Evolutionary conservation across 805 yeast genomes (phyloP).

Genomic region (Zygosaccharomyces rouxii): DNA sequence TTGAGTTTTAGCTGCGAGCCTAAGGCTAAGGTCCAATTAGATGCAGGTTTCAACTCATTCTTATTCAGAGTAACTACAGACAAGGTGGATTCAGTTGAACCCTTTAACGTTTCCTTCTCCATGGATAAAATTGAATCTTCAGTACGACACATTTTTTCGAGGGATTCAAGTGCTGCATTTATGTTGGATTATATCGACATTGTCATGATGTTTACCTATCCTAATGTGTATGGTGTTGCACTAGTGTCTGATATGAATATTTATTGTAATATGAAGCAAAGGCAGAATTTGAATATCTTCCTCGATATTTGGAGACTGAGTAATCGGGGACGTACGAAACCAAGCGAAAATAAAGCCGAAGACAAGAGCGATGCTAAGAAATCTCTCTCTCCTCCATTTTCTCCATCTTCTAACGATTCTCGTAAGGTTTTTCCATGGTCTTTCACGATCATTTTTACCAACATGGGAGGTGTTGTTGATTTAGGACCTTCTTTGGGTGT

Average conservation of each 20-base stretch:
- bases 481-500: constrained; percentile 82
- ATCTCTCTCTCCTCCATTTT: constrained; percentile 3
- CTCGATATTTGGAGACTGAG: constrained; percentile 75
- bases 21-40: constrained; percentile 85
- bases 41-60: constrained; percentile 69
- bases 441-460: constrained; percentile 50
- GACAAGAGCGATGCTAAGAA: not conserved
- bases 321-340: constrained; percentile 24
- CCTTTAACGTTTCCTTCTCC: constrained; percentile 43
- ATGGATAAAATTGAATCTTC: constrained; percentile 61
- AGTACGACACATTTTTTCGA: constrained; percentile 84
- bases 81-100: constrained; percentile 37
- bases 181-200: constrained; percentile 44
- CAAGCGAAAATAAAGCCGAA: constrained; percentile 9
- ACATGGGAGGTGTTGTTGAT: constrained; percentile 56
- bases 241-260: constrained; percentile 52
- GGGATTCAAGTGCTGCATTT: constrained; percentile 79
- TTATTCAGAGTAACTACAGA: constrained; percentile 53
- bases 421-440: constrained; percentile 67
- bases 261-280: constrained; percentile 72
- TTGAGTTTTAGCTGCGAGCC: constrained; percentile 87
- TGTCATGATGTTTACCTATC: constrained; percentile 45
- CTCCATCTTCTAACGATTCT: constrained; percentile 19
- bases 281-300: constrained; percentile 81
- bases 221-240: constrained; percentile 46